phyloP scores from a whole-genome alignment of 371 early-diverging fungal species.

The Mortierella sp. region DNA sequence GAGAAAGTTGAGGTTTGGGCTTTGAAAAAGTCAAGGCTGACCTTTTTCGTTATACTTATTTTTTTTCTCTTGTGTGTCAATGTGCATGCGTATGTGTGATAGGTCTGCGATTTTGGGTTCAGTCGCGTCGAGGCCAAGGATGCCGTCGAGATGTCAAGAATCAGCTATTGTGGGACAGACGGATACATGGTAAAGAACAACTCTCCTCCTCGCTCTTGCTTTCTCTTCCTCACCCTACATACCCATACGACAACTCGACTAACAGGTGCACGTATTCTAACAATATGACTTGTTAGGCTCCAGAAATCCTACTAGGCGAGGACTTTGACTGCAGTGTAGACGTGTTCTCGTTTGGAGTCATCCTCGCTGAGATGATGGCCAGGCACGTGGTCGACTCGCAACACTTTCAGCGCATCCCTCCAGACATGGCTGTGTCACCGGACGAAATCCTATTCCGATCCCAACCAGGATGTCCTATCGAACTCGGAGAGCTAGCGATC shows the following conservation, averaged over 20 bases:
- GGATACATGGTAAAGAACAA: conserved; percentile 51
- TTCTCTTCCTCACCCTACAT: neutral
- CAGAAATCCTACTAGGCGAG: conserved; percentile 69
- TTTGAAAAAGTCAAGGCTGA: neutral
- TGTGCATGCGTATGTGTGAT: neutral
- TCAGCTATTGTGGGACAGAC: conserved; percentile 73
- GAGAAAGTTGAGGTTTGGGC: neutral
- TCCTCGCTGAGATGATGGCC: conserved; percentile 67
- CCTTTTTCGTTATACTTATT: neutral
- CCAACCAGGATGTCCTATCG: conserved; percentile 45
- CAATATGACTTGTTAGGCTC: conserved; percentile 59
- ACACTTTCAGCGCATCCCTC: conserved; percentile 52
- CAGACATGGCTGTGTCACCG: conserved; percentile 60
- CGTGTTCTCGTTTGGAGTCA: conserved; percentile 69
- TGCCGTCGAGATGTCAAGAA: conserved; percentile 62
- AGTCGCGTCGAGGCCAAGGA: conserved; percentile 59
- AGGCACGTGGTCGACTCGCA: conserved; percentile 58
- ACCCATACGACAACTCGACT: neutral
- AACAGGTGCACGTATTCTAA: neutral
- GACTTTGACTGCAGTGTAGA: conserved; percentile 67
- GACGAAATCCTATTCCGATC: conserved; percentile 53
- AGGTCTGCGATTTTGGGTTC: conserved; percentile 75
- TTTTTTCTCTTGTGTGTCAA: neutral
- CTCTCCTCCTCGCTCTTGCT: neutral
- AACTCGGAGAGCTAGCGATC: conserved; percentile 52